Evolutionary conservation across 2,329 filamentous ascomycete genomes (phyloP).

Genomic region (Ciborinia camelliae): DNA sequence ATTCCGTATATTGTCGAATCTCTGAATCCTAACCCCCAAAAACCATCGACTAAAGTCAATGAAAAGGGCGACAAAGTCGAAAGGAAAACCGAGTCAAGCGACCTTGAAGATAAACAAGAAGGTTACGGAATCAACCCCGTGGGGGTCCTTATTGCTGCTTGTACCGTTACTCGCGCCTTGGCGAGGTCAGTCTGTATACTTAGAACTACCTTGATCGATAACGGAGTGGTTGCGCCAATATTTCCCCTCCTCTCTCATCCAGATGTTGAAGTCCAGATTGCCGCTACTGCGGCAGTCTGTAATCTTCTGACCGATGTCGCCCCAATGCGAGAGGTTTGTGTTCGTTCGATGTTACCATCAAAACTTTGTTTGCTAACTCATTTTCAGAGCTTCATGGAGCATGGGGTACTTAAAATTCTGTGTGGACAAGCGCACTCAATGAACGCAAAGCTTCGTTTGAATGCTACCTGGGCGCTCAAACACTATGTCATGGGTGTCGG

Average conservation of each 20-base stretch:
- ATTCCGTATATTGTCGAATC: conserved; percentile 82
- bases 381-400: conserved; percentile 64
- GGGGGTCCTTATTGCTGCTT: conserved; percentile 78
- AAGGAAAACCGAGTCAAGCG: conserved; percentile 20
- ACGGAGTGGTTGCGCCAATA: conserved; percentile 73
- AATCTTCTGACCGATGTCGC: conserved; percentile 88
- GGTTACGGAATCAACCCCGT: conserved; percentile 71
- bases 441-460: conserved; percentile 74
- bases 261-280: conserved; percentile 77
- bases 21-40: conserved; percentile 59
- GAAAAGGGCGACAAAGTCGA: conserved; percentile 39
- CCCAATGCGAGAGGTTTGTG: conserved; percentile 78
- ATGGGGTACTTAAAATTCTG: conserved; percentile 70
- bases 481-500: conserved; percentile 75
- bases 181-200: conserved; percentile 81
- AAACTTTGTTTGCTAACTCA: conserved; percentile 14
- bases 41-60: conserved; percentile 42
- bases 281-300: conserved; percentile 77
- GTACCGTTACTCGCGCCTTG: conserved; percentile 74
- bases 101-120: conserved; percentile 23
- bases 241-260: conserved; percentile 71
- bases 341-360: background rate
- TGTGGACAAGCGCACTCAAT: conserved; percentile 81
- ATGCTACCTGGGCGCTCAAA: conserved; percentile 91
- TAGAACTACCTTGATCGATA: conserved; percentile 82